A percentile compares a stretch with the other conserved stretches of the same genome.
Evolutionary conservation across 2,329 filamentous ascomycete species (phyloP).

Genomic region (Fusarium annulatum): DNA sequence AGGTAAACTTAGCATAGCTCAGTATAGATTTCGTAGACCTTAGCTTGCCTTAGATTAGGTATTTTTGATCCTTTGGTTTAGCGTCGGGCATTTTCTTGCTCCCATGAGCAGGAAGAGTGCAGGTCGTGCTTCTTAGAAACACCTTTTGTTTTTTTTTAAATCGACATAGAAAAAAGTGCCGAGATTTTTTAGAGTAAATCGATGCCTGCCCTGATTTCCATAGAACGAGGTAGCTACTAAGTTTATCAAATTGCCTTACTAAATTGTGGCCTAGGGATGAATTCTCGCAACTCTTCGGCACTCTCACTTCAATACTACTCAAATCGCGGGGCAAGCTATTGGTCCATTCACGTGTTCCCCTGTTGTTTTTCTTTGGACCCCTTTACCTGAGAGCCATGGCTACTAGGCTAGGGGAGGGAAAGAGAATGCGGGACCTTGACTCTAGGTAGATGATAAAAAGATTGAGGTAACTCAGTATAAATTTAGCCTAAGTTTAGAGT

Average conservation of each 20-base stretch:
- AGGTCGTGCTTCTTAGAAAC: background rate
- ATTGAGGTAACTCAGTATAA: too few species aligned
- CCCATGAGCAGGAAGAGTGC: background rate
- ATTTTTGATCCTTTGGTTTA: accelerated
- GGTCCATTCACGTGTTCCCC: conserved; percentile 27
- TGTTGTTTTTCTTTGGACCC: conserved; percentile 8
- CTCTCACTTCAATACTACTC: background rate
- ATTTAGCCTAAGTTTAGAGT: too few species aligned
- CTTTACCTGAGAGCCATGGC: background rate
- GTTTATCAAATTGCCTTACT: background rate
- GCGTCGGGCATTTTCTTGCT: background rate
- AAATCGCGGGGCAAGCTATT: conserved; percentile 33
- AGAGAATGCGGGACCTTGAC: too few species aligned
- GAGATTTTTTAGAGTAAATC: background rate
- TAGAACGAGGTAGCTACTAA: background rate
- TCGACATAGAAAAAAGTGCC: background rate
- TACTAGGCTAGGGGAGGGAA: background rate
- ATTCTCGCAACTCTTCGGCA: background rate
- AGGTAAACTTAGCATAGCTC: background rate
- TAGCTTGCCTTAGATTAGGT: background rate
- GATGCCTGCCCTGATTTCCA: background rate
- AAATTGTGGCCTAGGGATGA: background rate
- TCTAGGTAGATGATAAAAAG: too few species aligned
- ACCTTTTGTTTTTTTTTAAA: background rate
- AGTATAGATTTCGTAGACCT: accelerated